phyloP scores from a whole-genome alignment of 177 flowering plant genomes.

The Vitis hybrid region DNA sequence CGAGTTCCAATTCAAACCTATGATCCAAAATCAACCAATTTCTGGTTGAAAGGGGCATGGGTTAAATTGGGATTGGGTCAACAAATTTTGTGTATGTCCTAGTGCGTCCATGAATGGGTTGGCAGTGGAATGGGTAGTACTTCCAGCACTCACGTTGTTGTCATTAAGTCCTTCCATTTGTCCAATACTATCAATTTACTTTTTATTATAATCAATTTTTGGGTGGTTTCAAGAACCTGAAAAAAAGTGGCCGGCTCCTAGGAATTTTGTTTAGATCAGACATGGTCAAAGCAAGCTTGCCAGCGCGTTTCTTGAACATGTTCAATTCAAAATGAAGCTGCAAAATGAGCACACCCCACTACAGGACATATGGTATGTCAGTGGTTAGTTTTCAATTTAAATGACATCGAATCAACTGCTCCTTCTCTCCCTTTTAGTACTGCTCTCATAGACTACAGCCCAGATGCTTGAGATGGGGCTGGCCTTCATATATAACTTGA shows the following conservation, averaged over 20 bases:
- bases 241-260: conserved; percentile 1
- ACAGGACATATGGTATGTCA: conserved; percentile 14
- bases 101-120: too few species aligned
- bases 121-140: not conserved
- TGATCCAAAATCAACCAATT: too few species aligned
- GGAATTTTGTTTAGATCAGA: not conserved
- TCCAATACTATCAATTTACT: not conserved
- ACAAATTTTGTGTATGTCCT: too few species aligned
- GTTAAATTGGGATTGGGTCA: too few species aligned
- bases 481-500: not conserved
- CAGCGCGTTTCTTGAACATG: conserved; percentile 17
- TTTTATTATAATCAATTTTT: not conserved
- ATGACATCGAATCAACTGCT: conserved; percentile 1
- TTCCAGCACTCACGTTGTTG: conserved; percentile 24
- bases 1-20: too few species aligned
- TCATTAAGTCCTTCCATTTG: conserved; percentile 18
- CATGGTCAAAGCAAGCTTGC: not conserved
- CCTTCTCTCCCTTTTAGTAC: not conserved
- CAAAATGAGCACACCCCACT: not conserved
- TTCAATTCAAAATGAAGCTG: not conserved
- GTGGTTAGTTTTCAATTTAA: not conserved
- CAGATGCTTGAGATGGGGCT: too few species aligned
- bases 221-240: not conserved
- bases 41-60: too few species aligned
- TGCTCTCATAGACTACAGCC: too few species aligned